Conservation (phyloP, 208 protist species). For the Trichomonas tenax region DNA sequence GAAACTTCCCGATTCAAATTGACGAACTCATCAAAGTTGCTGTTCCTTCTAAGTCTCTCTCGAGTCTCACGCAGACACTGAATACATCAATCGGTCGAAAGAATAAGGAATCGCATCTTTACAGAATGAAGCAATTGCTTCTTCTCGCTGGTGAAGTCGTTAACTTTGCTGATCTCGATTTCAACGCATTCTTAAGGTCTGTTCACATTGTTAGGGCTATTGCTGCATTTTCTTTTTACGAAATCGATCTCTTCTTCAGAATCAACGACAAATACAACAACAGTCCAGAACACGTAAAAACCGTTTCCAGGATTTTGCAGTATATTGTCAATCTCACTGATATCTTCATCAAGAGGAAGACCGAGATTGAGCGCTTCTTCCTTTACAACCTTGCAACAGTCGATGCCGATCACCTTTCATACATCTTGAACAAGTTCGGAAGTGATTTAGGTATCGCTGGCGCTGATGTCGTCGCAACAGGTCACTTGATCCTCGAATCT, state of each 20-base stretch:
- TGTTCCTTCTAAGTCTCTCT: neutral
- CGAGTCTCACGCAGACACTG: neutral
- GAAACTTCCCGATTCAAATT: neutral
- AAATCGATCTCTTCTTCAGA: neutral
- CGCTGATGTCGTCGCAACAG: neutral
- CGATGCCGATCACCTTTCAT: neutral
- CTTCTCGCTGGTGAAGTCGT: neutral
- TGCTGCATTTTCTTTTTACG: slow-evolving; percentile 1
- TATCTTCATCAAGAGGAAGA: neutral
- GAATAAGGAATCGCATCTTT: neutral
- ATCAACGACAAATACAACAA: neutral
- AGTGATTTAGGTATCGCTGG: neutral
- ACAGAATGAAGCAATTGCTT: neutral
- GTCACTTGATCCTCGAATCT: neutral
- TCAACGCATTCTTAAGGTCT: neutral
- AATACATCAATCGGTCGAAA: neutral
- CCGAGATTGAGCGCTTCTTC: neutral
- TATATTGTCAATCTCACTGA: neutral
- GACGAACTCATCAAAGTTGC: neutral
- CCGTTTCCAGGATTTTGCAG: neutral
- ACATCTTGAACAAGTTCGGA: neutral
- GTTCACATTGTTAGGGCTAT: neutral
- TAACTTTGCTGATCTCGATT: neutral
- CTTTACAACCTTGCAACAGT: neutral
- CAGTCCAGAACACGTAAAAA: neutral